Evolutionary conservation across 352 stramenopile genomes (phyloP).

Genomic region (Phytophthora idaei): DNA sequence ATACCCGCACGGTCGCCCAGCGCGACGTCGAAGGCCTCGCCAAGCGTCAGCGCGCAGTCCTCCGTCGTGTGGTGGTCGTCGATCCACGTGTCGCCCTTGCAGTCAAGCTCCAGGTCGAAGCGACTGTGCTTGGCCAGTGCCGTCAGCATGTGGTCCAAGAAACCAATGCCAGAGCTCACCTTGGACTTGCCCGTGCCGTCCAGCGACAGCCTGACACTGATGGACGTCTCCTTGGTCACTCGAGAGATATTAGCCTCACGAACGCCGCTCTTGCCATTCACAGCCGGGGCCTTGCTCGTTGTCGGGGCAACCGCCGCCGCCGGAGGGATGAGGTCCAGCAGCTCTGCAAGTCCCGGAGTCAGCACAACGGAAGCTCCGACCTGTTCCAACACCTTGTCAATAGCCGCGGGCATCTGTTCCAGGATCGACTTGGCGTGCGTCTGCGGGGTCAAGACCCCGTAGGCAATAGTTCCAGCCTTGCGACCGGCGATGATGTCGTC

Average conservation of each 20-base stretch:
- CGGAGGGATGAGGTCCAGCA: constrained; percentile 80
- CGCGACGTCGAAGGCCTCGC: constrained; percentile 91
- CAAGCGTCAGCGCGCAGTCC: constrained; percentile 94
- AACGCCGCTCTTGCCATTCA: constrained; percentile 11
- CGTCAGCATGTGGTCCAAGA: constrained; percentile 93
- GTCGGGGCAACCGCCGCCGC: not conserved
- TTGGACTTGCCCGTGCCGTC: constrained; percentile 89
- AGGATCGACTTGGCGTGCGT: constrained; percentile 78
- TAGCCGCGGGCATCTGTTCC: constrained; percentile 53
- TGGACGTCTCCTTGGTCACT: constrained; percentile 95
- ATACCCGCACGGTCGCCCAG: constrained; percentile 91
- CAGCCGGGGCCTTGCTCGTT: not conserved
- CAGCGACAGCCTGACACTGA: constrained; percentile 87
- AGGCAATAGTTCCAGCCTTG: constrained; percentile 66
- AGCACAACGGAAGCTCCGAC: constrained; percentile 71
- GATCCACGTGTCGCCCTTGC: constrained; percentile 95
- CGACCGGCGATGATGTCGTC: constrained; percentile 94
- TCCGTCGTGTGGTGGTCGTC: constrained; percentile 97
- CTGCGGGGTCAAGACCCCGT: constrained; percentile 90
- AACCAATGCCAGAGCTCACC: constrained; percentile 90
- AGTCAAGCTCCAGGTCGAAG: constrained; percentile 90
- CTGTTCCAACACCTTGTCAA: constrained; percentile 58
- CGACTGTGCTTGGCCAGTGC: constrained; percentile 90
- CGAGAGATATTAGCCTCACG: constrained; percentile 63
- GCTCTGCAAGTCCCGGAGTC: constrained; percentile 73